Conservation (phyloP, 148 eudicot species). For the Mesembryanthemum crystallinum region DNA sequence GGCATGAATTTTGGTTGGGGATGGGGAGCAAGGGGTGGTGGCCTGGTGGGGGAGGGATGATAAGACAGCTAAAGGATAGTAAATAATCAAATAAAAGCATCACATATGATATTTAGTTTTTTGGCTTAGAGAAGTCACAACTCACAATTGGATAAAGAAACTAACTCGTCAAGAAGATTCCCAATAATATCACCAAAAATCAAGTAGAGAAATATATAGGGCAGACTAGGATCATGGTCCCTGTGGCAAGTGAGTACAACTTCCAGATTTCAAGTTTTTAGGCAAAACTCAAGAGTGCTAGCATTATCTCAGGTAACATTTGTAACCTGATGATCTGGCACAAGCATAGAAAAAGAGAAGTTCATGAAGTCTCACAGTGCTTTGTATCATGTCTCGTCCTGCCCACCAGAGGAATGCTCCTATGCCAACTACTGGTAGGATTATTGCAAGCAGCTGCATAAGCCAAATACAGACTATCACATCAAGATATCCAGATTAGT, state of each 20-base stretch:
- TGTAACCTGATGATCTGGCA: background rate
- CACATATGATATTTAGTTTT: background rate
- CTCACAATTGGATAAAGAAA: background rate
- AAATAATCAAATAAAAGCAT: background rate
- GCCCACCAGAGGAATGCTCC: slow-evolving; percentile 97
- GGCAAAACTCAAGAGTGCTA: no score
- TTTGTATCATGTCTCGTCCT: slow-evolving; percentile 69
- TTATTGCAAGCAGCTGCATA: slow-evolving; percentile 68
- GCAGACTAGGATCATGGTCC: background rate
- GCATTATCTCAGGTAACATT: background rate
- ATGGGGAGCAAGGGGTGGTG: no score
- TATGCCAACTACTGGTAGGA: slow-evolving; percentile 68
- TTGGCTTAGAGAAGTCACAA: background rate
- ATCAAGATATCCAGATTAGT: background rate
- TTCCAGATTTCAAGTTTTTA: background rate
- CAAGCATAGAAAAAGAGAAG: slow-evolving; percentile 5
- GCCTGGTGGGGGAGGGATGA: no score
- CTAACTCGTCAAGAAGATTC: background rate
- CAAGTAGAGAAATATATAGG: background rate
- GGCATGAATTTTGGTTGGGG: no score
- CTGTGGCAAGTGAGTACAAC: no score
- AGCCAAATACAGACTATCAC: slow-evolving; percentile 24
- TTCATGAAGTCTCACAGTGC: slow-evolving; percentile 59
- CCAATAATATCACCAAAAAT: background rate
- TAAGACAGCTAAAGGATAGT: background rate